phyloP scores from a whole-genome alignment of 2,329 filamentous ascomycete species.

The Colletotrichum magnum region DNA sequence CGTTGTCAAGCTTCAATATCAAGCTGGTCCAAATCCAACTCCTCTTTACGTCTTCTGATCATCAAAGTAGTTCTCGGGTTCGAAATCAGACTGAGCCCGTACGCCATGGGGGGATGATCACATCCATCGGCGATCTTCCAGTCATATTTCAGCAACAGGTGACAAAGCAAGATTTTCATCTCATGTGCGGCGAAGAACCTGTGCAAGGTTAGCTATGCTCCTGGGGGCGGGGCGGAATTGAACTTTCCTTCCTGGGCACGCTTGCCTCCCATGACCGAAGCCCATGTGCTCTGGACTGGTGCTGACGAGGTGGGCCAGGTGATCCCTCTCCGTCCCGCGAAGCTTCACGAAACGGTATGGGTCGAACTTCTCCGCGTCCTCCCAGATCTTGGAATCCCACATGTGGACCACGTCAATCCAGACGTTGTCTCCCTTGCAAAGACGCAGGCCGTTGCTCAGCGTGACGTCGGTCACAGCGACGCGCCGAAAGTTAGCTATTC shows the following conservation, averaged over 20 bases:
- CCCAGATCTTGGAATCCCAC: not conserved
- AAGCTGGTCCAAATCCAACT: not conserved
- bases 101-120: not conserved
- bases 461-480: not conserved
- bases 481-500: not conserved
- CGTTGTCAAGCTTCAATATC: not conserved
- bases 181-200: slow-evolving; percentile 62
- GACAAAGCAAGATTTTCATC: slow-evolving; percentile 59
- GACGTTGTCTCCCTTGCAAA: not conserved
- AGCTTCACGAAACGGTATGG: not conserved
- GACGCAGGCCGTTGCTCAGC: not conserved
- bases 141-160: slow-evolving; percentile 58
- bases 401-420: not conserved
- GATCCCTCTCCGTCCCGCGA: slow-evolving; percentile 1
- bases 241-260: not conserved
- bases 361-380: not conserved
- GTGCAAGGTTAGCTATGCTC: not conserved
- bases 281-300: slow-evolving; percentile 52
- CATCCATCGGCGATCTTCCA: slow-evolving; percentile 11
- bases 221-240: not conserved
- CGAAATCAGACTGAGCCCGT: not conserved
- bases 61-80: not conserved
- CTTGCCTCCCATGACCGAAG: slow-evolving; percentile 57
- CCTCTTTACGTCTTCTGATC: not conserved
- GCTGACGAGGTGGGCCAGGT: slow-evolving; percentile 56